Conservation (phyloP, 2,329 filamentous ascomycete genomes). For the Diaporthe sp. region DNA sequence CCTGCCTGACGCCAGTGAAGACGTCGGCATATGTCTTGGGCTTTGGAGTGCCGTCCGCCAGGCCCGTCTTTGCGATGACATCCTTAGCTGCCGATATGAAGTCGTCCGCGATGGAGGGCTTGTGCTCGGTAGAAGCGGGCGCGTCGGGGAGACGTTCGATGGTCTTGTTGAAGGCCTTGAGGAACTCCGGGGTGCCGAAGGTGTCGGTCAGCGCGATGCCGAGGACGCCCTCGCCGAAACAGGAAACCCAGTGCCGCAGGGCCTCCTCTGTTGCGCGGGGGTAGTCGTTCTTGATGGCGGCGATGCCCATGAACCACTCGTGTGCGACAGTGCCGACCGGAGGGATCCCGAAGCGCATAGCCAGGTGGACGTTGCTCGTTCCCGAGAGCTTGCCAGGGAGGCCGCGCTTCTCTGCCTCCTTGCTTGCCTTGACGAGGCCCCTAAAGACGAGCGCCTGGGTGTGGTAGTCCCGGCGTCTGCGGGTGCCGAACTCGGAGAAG, state of each 20-base stretch:
- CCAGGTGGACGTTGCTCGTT: slow-evolving; percentile 97
- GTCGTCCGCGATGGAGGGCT: slow-evolving; percentile 48
- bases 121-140: slow-evolving; percentile 49
- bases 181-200: slow-evolving; percentile 91
- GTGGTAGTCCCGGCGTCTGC: slow-evolving; percentile 91
- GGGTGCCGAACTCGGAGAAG: slow-evolving; percentile 94
- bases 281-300: slow-evolving; percentile 91
- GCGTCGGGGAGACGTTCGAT: slow-evolving; percentile 60
- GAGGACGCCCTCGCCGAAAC: slow-evolving; percentile 87
- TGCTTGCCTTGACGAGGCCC: slow-evolving; percentile 84
- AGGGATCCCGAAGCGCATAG: slow-evolving; percentile 88
- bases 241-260: slow-evolving; percentile 89
- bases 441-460: slow-evolving; percentile 93
- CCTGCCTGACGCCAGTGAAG: slow-evolving; percentile 88
- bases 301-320: slow-evolving; percentile 99
- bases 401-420: slow-evolving; percentile 75
- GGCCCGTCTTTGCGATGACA: slow-evolving; percentile 56
- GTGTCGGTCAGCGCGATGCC: slow-evolving; percentile 95
- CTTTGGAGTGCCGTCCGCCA: slow-evolving; percentile 55
- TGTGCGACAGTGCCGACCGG: slow-evolving; percentile 93
- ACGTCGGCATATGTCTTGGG: slow-evolving; percentile 81
- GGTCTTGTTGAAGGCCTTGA: slow-evolving; percentile 84
- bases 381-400: slow-evolving; percentile 83
- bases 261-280: slow-evolving; percentile 86
- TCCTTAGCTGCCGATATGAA: slow-evolving; percentile 46